Evolutionary conservation across 2,329 filamentous ascomycete genomes (phyloP), one percentile per base, ranked within the genome.

Genomic region (Penicillium sp.): DNA sequence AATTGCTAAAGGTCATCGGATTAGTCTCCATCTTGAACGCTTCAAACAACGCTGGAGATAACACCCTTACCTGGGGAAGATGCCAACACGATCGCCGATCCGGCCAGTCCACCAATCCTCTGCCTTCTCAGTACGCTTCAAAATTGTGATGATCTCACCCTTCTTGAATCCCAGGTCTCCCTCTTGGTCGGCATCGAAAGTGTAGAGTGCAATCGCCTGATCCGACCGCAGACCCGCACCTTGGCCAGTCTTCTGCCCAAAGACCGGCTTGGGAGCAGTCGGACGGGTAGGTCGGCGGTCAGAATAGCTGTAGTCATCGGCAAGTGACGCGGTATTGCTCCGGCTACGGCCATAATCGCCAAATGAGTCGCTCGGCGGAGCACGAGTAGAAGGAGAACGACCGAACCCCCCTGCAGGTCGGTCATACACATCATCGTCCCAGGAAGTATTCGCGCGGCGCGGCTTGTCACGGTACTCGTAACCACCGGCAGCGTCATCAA

Each of bases 101-200:
- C 90, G 89, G 28, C 95, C 95, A 17, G 94, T 98, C 95, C 94
- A 98, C 94, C 94, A 98, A 75, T 98, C 94, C 58, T 92, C 93
- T 59, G 91, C 90, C 68, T 90, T 97, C 4, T 98, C 91, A 5
- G 94, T 98, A 77, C 90, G 90, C 82, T 99, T 97, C 58, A 96
- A 76, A 59, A 99, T 92, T 0, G 92, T 97, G 66, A 99, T 97
- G 58, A 98, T 78, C 34, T 99, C 95, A 20, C 95, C 95, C 83
- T 99, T 99, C 81, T 96, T 96, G 79, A 99, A 99, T 0, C 89
- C 91, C 58, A 98, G 76, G 74, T 99, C 94, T 4, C 94, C 94
- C 0, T 92, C 88, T 76, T 97, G 93, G 70, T 96, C 94, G 0
- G 92, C 89, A 63, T 98, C 94, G 73, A 99, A 99, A 2, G 91